Evolutionary conservation across 2,329 filamentous ascomycete species (phyloP), one percentile per base, ranked within the genome.

Genomic region (Purpureocillium takamizusanense): DNA sequence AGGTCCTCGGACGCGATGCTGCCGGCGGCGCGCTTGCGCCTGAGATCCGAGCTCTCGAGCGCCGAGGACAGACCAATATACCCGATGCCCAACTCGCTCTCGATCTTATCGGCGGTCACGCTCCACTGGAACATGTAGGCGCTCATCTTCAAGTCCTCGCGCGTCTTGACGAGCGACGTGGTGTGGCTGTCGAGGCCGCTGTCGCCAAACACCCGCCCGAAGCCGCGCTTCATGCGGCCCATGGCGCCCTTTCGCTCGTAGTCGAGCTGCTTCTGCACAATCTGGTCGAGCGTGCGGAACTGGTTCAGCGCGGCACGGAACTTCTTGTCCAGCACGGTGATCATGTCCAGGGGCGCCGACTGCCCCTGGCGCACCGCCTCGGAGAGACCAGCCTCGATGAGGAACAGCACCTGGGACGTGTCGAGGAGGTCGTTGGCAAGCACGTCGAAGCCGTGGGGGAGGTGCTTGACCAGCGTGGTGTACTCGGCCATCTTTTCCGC

Each of bases 351-450:
- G 0, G 80, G 76, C 14, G 83, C 67, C 13, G 66, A 61, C 46
- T 74, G 72, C 13, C 63, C 60, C 15, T 65, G 67, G 31, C 67
- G 65, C 23, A 65, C 57, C 33, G 66, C 70, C 48, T 78, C 72
- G n/a, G 61, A 57, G 38, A 85, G 66, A 5, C 81, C 81, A 16
- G 76, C 72, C 56, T 83, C 78, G 44, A 84, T 78, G n/a, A 76
- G 73, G 66, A 78, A 82, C 31, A 85, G 64, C 31, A 78, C 73
- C 38, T 78, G 72, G 53, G 75, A 81, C 5, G 77, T 74, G 40
- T 83, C 78, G 41, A 86, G 69, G 51, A 84, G 83, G 46, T 81
- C 77, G 44, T 72, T 70, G 9, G 80, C 78, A 15, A 85, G 66
- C 18, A 67, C 61, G 42, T 74, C 70, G 54, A 81, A 76, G 25